Evolutionary conservation across 768 basidiomycete genomes (phyloP).

Genomic region (Grammothele lineata): DNA sequence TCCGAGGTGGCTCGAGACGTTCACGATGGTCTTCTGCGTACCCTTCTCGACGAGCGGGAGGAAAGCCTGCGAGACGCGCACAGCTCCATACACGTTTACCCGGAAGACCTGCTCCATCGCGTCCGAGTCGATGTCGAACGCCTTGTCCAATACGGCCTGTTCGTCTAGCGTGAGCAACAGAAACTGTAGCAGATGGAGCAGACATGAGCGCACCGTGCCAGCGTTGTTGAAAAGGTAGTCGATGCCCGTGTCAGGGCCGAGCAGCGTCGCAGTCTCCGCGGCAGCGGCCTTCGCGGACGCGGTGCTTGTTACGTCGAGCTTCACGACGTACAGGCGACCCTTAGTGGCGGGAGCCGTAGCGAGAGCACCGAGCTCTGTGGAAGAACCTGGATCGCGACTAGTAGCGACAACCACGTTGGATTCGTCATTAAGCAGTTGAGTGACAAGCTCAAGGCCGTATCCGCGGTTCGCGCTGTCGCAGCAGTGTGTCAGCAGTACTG

Average conservation of each 20-base stretch:
- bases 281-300: conserved; percentile 23
- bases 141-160: conserved; percentile 19
- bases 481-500: conserved; percentile 6
- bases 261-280: conserved; percentile 17
- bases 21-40: conserved; percentile 29
- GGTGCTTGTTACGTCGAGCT: conserved; percentile 26
- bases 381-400: conserved; percentile 22
- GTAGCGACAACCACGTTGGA: conserved; percentile 26
- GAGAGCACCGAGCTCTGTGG: conserved; percentile 18
- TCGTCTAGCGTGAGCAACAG: too few relatives aligned
- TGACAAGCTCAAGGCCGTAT: conserved; percentile 26
- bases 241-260: conserved; percentile 25
- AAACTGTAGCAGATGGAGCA: too few relatives aligned
- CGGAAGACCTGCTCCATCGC: conserved; percentile 22
- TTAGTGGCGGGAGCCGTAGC: conserved; percentile 19
- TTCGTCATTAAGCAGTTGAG: conserved; percentile 18
- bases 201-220: conserved; percentile 30
- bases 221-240: conserved; percentile 40
- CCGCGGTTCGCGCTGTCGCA: conserved; percentile 17
- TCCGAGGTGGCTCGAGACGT: conserved; percentile 28
- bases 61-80: conserved; percentile 29
- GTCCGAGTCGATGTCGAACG: conserved; percentile 23
- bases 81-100: conserved; percentile 32
- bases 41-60: conserved; percentile 30
- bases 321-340: conserved; percentile 31